Conservation (phyloP, 2,329 filamentous ascomycete species). For the Fusarium tuaranense region DNA sequence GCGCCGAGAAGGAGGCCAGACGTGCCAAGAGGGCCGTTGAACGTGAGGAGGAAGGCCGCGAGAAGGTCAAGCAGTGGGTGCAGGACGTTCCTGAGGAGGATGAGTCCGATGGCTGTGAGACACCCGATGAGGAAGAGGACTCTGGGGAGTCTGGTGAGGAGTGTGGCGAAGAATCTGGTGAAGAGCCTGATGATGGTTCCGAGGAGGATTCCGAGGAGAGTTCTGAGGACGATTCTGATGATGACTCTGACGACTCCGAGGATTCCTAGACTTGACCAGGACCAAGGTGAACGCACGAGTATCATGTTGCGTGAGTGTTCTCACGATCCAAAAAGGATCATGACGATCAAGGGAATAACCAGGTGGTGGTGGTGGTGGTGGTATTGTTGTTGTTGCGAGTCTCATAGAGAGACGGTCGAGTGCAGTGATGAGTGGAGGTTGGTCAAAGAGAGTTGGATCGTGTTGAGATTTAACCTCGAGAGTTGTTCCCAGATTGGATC, state of each 20-base stretch:
- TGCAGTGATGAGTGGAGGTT: neutral
- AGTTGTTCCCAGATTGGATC: neutral
- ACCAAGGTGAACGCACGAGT: neutral
- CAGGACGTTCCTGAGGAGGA: neutral
- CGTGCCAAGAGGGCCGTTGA: slow-evolving; percentile 6
- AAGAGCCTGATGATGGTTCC: neutral
- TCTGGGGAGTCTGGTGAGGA: neutral
- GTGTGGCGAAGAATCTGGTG: neutral
- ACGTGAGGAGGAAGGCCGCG: slow-evolving; percentile 1
- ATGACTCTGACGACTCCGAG: slow-evolving; percentile 9
- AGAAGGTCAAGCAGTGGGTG: slow-evolving; percentile 40
- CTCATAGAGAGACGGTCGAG: slow-evolving; percentile 4
- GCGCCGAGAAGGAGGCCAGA: neutral
- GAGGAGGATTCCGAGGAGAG: neutral
- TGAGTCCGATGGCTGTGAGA: neutral
- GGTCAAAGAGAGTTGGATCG: neutral
- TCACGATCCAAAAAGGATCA: neutral
- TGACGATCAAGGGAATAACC: neutral
- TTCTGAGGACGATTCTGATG: neutral
- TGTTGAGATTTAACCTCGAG: neutral
- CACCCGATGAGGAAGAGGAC: neutral
- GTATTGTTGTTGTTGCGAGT: neutral
- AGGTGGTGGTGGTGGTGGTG: neutral
- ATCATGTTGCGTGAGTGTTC: slow-evolving; percentile 3
- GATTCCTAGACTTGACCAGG: neutral